Conservation (phyloP, 129 eudicot genomes). For the Flaveria brownii region DNA sequence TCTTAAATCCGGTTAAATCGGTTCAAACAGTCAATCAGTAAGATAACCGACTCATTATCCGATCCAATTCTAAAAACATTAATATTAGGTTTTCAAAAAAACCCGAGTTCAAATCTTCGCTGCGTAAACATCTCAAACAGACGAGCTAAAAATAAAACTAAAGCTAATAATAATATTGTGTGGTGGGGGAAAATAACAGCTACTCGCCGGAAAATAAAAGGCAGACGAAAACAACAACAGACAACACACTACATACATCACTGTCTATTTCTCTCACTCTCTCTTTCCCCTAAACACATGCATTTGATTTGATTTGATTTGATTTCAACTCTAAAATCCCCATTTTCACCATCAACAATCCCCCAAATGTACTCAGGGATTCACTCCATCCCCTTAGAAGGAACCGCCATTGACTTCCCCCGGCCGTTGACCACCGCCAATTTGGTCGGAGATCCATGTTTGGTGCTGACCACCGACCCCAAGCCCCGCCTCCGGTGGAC, state of each 20-base stretch:
- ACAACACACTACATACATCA: slow-evolving; percentile 42
- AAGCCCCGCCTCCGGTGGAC: slow-evolving; percentile 97
- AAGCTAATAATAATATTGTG: neutral
- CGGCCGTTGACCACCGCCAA: slow-evolving; percentile 44
- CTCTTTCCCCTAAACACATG: slow-evolving; percentile 21
- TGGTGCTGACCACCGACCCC: slow-evolving; percentile 79
- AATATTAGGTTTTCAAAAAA: too few species aligned
- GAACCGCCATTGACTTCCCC: slow-evolving; percentile 19
- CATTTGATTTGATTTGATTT: too few species aligned
- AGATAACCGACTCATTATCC: too few species aligned
- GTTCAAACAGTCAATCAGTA: too few species aligned
- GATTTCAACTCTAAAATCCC: neutral
- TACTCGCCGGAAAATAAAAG: slow-evolving; percentile 26
- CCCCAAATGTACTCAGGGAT: slow-evolving; percentile 37
- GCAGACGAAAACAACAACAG: slow-evolving; percentile 31
- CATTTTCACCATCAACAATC: neutral
- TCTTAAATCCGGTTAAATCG: too few species aligned
- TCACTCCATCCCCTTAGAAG: slow-evolving; percentile 44
- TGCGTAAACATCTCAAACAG: too few species aligned
- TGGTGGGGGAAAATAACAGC: slow-evolving; percentile 29
- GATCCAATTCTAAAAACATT: too few species aligned
- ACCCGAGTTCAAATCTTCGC: too few species aligned
- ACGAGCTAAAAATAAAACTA: too few species aligned
- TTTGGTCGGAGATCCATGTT: slow-evolving; percentile 64
- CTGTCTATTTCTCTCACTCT: slow-evolving; percentile 33